phyloP scores from a whole-genome alignment of 2,329 filamentous ascomycete species.

The Monosporascus sp. region DNA sequence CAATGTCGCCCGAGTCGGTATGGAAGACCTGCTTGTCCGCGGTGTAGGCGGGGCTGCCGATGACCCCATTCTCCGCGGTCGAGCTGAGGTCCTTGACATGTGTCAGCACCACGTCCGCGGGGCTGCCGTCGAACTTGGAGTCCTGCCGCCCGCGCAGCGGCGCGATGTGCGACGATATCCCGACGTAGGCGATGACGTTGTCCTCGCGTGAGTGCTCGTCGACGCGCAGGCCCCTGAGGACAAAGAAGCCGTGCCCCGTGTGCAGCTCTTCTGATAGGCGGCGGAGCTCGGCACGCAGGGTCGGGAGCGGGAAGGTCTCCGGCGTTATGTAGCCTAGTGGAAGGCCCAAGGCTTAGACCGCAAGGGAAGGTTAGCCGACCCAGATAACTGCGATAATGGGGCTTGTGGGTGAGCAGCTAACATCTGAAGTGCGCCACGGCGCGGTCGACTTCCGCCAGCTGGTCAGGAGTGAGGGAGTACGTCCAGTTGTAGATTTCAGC shows the following conservation, averaged over 20 bases:
- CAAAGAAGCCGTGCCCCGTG: conserved; percentile 54
- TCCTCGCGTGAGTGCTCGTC: conserved; percentile 49
- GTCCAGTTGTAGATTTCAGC: conserved; percentile 47
- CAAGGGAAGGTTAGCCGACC: not conserved
- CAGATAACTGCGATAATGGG: not conserved
- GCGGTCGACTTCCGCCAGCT: conserved; percentile 44
- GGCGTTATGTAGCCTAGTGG: conserved; percentile 38
- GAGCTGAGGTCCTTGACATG: conserved; percentile 58
- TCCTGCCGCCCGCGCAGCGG: conserved; percentile 49
- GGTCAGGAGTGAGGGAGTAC: conserved; percentile 39
- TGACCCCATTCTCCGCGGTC: conserved; percentile 29
- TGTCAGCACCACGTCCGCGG: conserved; percentile 47
- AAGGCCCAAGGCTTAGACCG: conserved; percentile 26
- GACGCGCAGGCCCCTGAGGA: conserved; percentile 53
- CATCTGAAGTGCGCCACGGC: conserved; percentile 39
- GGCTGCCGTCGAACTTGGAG: conserved; percentile 36
- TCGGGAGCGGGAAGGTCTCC: conserved; percentile 51
- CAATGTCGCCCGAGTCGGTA: conserved; percentile 54
- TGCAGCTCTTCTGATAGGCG: conserved; percentile 50
- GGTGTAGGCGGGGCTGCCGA: conserved; percentile 55
- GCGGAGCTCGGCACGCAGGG: conserved; percentile 43
- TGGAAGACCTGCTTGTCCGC: conserved; percentile 59
- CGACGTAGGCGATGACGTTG: conserved; percentile 55
- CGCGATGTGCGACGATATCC: conserved; percentile 54
- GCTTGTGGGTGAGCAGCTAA: conserved; percentile 10